Evolutionary conservation across 352 stramenopile species (phyloP).

Genomic region (Albugo candida): DNA sequence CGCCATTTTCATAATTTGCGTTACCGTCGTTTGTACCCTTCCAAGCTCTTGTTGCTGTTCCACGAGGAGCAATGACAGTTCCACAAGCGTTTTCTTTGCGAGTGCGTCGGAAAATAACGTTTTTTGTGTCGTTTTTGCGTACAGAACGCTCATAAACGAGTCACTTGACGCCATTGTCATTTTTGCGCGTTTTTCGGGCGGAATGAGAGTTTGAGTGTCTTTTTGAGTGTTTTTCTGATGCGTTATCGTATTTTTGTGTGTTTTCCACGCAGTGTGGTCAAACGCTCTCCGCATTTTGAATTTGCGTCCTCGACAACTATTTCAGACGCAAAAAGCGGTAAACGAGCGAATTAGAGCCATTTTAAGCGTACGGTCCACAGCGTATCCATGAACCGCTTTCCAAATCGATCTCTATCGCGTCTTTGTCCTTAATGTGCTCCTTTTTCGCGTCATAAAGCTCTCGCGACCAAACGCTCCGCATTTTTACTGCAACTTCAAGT

Average conservation of each 20-base stretch:
- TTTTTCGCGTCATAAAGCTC: slow-evolving; percentile 31
- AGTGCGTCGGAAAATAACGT: too few relatives aligned
- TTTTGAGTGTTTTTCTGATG: slow-evolving; percentile 9
- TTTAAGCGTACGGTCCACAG: slow-evolving; percentile 8
- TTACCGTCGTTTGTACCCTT: slow-evolving; percentile 2
- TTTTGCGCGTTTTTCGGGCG: slow-evolving; percentile 11
- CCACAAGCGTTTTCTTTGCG: too few relatives aligned
- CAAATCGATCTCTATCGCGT: slow-evolving; percentile 22
- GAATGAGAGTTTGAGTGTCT: slow-evolving; percentile 7
- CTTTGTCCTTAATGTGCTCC: slow-evolving; percentile 17
- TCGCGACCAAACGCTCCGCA: slow-evolving; percentile 12
- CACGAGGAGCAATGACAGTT: slow-evolving; percentile 9
- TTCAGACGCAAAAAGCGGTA: neutral
- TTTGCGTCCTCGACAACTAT: slow-evolving; percentile 18
- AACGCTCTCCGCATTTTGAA: slow-evolving; percentile 15
- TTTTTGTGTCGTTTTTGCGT: slow-evolving; percentile 14
- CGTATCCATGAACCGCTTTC: slow-evolving; percentile 22
- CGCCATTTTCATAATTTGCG: slow-evolving; percentile 1
- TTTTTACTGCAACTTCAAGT: slow-evolving; percentile 1
- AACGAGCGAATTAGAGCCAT: neutral
- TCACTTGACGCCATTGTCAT: slow-evolving; percentile 13
- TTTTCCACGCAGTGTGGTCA: slow-evolving; percentile 10
- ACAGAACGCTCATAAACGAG: slow-evolving; percentile 15
- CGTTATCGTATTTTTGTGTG: slow-evolving; percentile 12
- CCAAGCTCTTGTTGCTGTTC: slow-evolving; percentile 22